Percentiles rank a stretch among this genome's conserved stretches.
Conservation (phyloP, 139 green algal genomes). For the Chlorella vulgaris region DNA sequence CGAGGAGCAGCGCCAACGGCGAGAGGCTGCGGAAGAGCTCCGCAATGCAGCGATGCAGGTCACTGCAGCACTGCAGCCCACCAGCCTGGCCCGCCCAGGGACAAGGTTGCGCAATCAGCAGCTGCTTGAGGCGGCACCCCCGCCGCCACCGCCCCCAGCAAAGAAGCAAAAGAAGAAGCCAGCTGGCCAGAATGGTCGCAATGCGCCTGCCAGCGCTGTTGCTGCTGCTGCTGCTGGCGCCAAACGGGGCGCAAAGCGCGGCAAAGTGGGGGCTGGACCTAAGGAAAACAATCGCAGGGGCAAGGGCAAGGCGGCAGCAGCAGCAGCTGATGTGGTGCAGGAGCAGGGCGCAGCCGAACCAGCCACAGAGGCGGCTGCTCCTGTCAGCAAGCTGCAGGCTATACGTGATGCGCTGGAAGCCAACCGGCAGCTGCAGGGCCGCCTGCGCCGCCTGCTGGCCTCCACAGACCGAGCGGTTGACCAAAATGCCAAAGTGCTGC, state of each 20-base stretch:
- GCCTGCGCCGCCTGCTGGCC: slow-evolving; percentile 31
- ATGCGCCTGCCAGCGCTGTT: neutral
- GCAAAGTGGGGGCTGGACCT: too few relatives aligned
- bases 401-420: slow-evolving; percentile 19
- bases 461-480: slow-evolving; percentile 27
- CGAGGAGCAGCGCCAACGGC: neutral
- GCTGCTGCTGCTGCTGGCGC: too few relatives aligned
- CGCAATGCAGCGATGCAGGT: neutral
- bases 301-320: neutral
- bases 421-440: slow-evolving; percentile 28
- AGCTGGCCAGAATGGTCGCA: neutral
- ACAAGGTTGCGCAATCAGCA: neutral
- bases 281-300: neutral
- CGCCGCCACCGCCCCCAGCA: neutral
- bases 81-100: too few relatives aligned
- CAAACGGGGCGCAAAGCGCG: neutral
- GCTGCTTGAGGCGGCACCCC: neutral
- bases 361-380: neutral
- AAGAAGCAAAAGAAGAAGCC: neutral
- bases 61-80: neutral
- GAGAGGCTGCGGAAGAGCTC: neutral
- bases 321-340: too few relatives aligned
- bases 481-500: slow-evolving; percentile 5
- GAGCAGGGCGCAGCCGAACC: neutral
- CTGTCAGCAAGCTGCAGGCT: neutral